Conservation (phyloP, 2,329 filamentous ascomycete species). For the Anisogramma anomala region DNA sequence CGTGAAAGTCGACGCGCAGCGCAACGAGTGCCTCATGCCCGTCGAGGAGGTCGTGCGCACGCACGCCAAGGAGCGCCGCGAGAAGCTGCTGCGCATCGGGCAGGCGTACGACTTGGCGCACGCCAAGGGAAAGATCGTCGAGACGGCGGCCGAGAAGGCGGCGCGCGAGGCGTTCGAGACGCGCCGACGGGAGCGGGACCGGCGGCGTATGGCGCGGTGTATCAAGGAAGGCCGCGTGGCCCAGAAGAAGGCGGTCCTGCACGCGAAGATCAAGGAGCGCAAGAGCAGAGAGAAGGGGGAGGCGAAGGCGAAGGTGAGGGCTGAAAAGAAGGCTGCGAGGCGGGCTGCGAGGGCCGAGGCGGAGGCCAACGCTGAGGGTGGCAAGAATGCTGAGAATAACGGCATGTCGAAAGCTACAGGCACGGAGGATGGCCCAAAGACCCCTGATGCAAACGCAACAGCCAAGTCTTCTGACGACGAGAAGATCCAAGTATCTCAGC, state of each 20-base stretch:
- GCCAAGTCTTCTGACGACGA: neutral
- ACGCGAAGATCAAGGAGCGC: slow-evolving; percentile 29
- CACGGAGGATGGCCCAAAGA: slow-evolving; percentile 2
- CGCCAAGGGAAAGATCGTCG: slow-evolving; percentile 42
- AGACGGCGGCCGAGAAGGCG: slow-evolving; percentile 37
- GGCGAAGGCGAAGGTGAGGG: slow-evolving; percentile 21
- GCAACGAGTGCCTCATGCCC: slow-evolving; percentile 31
- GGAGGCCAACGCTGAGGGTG: slow-evolving; percentile 21
- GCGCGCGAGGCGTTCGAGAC: slow-evolving; percentile 37
- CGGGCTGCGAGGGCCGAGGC: slow-evolving; percentile 21
- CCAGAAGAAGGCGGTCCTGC: slow-evolving; percentile 24
- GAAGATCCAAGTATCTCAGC: neutral
- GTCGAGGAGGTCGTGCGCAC: slow-evolving; percentile 46
- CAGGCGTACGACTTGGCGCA: slow-evolving; percentile 49
- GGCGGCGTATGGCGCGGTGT: slow-evolving; percentile 37
- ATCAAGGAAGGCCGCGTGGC: slow-evolving; percentile 28
- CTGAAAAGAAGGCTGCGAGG: slow-evolving; percentile 26
- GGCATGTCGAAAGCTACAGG: too few relatives aligned
- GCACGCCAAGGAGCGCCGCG: slow-evolving; percentile 39
- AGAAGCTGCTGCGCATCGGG: slow-evolving; percentile 47
- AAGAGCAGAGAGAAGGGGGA: slow-evolving; percentile 16
- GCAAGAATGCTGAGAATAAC: slow-evolving; percentile 14
- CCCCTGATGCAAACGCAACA: slow-evolving; percentile 2
- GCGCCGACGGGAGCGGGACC: slow-evolving; percentile 34
- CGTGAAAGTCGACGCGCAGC: slow-evolving; percentile 41